These are phyloP conservation scores for Penicillium taxi DNA, from an alignment of 495 filamentous ascomycete species.

Conservation along the genomic window DNA sequence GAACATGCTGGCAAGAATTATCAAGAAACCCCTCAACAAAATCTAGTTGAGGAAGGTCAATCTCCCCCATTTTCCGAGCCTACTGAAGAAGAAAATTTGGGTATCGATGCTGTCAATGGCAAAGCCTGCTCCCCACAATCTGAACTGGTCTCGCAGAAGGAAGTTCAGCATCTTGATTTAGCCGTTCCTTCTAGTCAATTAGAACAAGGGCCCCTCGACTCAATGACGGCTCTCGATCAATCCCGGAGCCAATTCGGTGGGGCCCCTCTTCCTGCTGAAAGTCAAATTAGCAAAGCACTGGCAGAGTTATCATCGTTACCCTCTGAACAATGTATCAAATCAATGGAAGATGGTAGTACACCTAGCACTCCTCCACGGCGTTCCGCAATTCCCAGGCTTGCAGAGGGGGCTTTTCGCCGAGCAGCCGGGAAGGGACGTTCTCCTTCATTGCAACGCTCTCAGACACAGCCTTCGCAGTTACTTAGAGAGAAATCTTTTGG, in stretches of 20 bases:
- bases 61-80: slow-evolving; percentile 5
- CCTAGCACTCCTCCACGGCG: slow-evolving; percentile 23
- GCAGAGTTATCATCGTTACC: slow-evolving; percentile 6
- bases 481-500: slow-evolving; percentile 22
- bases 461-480: slow-evolving; percentile 57
- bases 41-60: slow-evolving; percentile 18
- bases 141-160: slow-evolving; percentile 33
- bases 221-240: slow-evolving; percentile 4
- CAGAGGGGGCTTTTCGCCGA: slow-evolving; percentile 36
- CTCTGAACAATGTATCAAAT: neutral
- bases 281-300: slow-evolving; percentile 4
- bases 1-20: slow-evolving; percentile 46
- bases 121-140: slow-evolving; percentile 18
- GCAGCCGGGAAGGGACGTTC: slow-evolving; percentile 42
- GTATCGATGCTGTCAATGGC: slow-evolving; percentile 9
- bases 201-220: slow-evolving; percentile 12
- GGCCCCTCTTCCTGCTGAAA: slow-evolving; percentile 6
- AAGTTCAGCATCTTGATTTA: slow-evolving; percentile 64
- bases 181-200: slow-evolving; percentile 45
- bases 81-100: slow-evolving; percentile 9
- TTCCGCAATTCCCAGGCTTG: slow-evolving; percentile 47
- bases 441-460: slow-evolving; percentile 59
- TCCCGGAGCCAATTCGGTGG: slow-evolving; percentile 4
- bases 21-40: slow-evolving; percentile 12
- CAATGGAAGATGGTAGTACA: neutral